A percentile compares a stretch with the other conserved stretches of the same genome.
These are phyloP conservation scores for Lactarius evosmus DNA, from an alignment of 768 basidiomycete genomes.

Conservation along the genomic window DNA sequence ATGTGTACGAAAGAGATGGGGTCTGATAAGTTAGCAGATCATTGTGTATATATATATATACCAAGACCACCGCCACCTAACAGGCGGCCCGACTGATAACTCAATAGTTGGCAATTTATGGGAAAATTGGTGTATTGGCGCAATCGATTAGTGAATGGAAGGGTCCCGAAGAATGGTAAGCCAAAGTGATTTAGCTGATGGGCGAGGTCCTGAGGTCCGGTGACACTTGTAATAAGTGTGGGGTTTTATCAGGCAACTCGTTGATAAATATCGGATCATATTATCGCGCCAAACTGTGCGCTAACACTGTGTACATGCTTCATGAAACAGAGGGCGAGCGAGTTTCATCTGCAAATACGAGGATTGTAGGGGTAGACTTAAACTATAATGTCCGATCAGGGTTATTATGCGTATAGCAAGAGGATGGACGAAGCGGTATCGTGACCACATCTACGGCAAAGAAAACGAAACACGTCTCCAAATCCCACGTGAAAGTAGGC, in stretches of 20 bases:
- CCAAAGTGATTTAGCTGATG: background rate
- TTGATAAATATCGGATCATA: background rate
- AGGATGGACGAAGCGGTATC: background rate
- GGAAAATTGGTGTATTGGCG: background rate
- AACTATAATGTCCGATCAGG: background rate
- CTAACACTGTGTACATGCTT: background rate
- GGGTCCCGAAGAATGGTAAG: background rate
- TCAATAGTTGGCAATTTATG: background rate
- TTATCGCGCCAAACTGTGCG: background rate
- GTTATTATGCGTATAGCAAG: background rate
- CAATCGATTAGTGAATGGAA: background rate
- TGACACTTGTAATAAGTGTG: no score
- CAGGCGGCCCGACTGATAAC: background rate
- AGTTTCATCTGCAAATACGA: background rate
- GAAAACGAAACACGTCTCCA: background rate
- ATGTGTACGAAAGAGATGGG: constrained; percentile 2
- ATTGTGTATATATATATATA: constrained; percentile 11
- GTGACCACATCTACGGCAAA: no score
- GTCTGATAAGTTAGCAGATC: no score
- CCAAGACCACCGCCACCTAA: background rate
- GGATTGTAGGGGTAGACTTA: background rate
- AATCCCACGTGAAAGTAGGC: no score
- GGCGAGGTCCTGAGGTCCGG: background rate
- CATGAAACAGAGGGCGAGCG: background rate
- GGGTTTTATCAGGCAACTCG: background rate